Conservation (phyloP, 352 stramenopile species). For the Detonula confervacea region DNA sequence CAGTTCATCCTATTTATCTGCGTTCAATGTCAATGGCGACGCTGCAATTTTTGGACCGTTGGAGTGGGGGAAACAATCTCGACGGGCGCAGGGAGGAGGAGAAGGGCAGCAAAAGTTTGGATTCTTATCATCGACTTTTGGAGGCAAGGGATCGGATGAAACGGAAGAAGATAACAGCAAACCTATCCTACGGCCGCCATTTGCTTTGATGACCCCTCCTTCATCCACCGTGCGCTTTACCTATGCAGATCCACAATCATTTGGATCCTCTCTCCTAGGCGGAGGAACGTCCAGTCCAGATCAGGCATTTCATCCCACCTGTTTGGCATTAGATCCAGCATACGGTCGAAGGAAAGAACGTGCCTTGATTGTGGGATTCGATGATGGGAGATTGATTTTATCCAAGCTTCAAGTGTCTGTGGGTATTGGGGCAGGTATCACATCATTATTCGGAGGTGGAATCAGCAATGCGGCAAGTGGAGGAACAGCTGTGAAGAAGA, state of each 20-base stretch:
- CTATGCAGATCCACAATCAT: constrained; percentile 52
- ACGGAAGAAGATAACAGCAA: constrained; percentile 7
- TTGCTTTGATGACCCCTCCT: constrained; percentile 39
- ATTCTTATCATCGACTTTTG: constrained; percentile 20
- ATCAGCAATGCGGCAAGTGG: constrained; percentile 11
- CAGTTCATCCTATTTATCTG: constrained; percentile 60
- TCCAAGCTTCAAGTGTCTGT: constrained; percentile 59
- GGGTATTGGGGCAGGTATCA: constrained; percentile 31
- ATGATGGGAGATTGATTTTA: constrained; percentile 69
- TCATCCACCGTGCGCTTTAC: constrained; percentile 46
- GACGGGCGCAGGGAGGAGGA: background rate
- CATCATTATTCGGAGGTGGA: constrained; percentile 47
- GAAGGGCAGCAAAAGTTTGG: constrained; percentile 4
- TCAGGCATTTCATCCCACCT: constrained; percentile 39
- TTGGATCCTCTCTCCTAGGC: constrained; percentile 33
- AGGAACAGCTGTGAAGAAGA: constrained; percentile 38
- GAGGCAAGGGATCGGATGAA: background rate
- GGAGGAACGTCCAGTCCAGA: background rate
- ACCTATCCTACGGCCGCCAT: constrained; percentile 21
- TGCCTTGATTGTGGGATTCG: constrained; percentile 72
- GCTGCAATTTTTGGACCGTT: constrained; percentile 71
- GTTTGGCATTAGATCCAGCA: constrained; percentile 71
- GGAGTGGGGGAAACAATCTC: constrained; percentile 48
- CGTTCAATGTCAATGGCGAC: constrained; percentile 63
- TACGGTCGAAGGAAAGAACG: constrained; percentile 64